A percentile compares a stretch with the other conserved stretches of the same genome.
phyloP scores from a whole-genome alignment of 371 early-diverging fungal species.

The Mortierella sp. region DNA sequence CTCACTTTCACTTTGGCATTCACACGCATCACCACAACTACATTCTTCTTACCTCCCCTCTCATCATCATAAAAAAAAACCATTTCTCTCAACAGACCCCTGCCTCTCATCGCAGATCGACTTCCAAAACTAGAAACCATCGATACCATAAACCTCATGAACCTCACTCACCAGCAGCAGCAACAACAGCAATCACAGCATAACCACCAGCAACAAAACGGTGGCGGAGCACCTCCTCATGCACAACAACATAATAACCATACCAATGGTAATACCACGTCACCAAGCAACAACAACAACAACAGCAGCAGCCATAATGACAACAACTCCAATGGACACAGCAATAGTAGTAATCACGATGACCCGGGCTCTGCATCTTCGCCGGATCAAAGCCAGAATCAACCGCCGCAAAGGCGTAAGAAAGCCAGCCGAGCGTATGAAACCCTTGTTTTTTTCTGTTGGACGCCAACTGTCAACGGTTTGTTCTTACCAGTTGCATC shows the following conservation, averaged over 20 bases:
- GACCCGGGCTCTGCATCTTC: constrained; percentile 33
- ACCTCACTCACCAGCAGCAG: constrained; percentile 29
- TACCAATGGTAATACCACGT: background rate
- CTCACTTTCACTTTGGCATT: background rate
- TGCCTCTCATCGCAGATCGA: constrained; percentile 39
- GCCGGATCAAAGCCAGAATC: constrained; percentile 36
- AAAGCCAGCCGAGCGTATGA: constrained; percentile 56
- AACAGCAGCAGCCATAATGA: background rate
- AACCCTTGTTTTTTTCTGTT: background rate
- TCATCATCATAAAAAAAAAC: too few relatives aligned
- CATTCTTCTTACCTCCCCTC: background rate
- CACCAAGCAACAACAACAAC: constrained; percentile 3
- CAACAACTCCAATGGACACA: constrained; percentile 3
- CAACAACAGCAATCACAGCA: constrained; percentile 25
- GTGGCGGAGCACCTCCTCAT: constrained; percentile 10
- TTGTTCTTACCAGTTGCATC: background rate
- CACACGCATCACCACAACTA: too few relatives aligned
- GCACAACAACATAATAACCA: constrained; percentile 8
- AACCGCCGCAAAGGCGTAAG: constrained; percentile 48
- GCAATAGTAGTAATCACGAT: constrained; percentile 18
- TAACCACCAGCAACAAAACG: constrained; percentile 9
- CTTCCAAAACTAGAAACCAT: constrained; percentile 32
- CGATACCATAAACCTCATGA: constrained; percentile 56
- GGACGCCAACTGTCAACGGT: background rate
- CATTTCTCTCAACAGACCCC: background rate